Conservation (phyloP, 495 filamentous ascomycete species). For the Xylaria sp. region DNA sequence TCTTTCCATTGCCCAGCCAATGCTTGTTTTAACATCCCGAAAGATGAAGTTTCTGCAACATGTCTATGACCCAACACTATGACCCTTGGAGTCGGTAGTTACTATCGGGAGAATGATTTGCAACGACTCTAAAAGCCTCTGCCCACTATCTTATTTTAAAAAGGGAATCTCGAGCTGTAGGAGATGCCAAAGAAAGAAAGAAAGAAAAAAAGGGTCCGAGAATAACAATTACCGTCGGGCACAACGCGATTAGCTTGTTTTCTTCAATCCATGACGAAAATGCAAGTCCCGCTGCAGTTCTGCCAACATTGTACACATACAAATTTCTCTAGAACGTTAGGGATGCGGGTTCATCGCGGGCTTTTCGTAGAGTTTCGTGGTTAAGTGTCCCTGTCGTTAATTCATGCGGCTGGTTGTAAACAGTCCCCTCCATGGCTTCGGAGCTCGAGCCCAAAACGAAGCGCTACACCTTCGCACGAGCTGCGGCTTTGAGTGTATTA, state of each 20-base stretch:
- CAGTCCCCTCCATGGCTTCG: background rate
- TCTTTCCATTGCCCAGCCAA: background rate
- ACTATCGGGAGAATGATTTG: background rate
- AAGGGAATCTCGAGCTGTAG: background rate
- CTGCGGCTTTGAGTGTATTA: background rate
- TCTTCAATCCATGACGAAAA: background rate
- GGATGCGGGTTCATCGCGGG: background rate
- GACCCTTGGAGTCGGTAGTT: background rate
- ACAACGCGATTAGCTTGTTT: background rate
- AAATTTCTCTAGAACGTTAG: background rate
- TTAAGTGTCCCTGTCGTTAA: background rate
- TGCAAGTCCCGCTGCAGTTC: background rate
- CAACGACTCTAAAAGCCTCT: background rate
- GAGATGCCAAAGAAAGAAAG: background rate
- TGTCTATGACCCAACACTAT: background rate
- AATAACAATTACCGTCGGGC: background rate
- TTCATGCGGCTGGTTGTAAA: background rate
- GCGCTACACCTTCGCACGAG: background rate
- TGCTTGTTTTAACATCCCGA: background rate
- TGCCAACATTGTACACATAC: background rate
- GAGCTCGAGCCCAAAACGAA: background rate
- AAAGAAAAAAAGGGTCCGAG: background rate
- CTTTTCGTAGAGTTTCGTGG: background rate
- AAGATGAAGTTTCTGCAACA: background rate
- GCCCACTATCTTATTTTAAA: background rate